phyloP scores from a whole-genome alignment of 768 basidiomycete species.

The Termitomyces sp. region DNA sequence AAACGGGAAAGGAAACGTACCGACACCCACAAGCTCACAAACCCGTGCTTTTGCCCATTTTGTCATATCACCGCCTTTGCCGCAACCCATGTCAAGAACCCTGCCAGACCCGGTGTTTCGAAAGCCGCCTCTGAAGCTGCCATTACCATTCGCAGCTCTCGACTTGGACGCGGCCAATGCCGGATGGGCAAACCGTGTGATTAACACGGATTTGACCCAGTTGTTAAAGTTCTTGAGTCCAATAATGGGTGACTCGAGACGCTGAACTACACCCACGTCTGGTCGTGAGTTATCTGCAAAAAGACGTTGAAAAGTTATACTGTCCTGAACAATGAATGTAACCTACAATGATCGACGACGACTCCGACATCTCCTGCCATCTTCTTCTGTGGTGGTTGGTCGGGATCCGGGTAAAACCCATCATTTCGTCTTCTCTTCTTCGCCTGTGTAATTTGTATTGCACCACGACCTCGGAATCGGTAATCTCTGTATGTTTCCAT shows the following conservation, averaged over 20 bases:
- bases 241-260: slow-evolving; percentile 89
- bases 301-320: not conserved
- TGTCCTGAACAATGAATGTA: slow-evolving; percentile 6
- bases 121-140: slow-evolving; percentile 19
- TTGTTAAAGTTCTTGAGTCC: slow-evolving; percentile 98
- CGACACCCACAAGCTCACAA: slow-evolving; percentile 75
- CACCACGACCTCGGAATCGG: slow-evolving; percentile 55
- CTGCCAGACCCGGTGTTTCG: slow-evolving; percentile 50
- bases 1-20: slow-evolving; percentile 36
- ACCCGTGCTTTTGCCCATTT: slow-evolving; percentile 93
- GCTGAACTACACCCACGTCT: slow-evolving; percentile 83
- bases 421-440: slow-evolving; percentile 25
- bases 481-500: slow-evolving; percentile 55
- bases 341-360: slow-evolving; percentile 78
- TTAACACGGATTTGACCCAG: slow-evolving; percentile 98
- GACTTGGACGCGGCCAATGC: slow-evolving; percentile 44
- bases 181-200: slow-evolving; percentile 83
- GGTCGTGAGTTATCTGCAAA: slow-evolving; percentile 85
- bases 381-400: slow-evolving; percentile 44
- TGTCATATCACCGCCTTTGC: slow-evolving; percentile 96
- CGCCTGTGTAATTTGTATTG: slow-evolving; percentile 39
- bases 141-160: slow-evolving; percentile 20
- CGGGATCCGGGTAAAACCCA: slow-evolving; percentile 34
- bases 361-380: slow-evolving; percentile 67
- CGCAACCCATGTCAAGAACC: slow-evolving; percentile 95